Percentiles rank a stretch among this genome's conserved stretches.
Evolutionary conservation across 345 rosid genomes (phyloP).

Genomic region (Hirschfeldia incana): DNA sequence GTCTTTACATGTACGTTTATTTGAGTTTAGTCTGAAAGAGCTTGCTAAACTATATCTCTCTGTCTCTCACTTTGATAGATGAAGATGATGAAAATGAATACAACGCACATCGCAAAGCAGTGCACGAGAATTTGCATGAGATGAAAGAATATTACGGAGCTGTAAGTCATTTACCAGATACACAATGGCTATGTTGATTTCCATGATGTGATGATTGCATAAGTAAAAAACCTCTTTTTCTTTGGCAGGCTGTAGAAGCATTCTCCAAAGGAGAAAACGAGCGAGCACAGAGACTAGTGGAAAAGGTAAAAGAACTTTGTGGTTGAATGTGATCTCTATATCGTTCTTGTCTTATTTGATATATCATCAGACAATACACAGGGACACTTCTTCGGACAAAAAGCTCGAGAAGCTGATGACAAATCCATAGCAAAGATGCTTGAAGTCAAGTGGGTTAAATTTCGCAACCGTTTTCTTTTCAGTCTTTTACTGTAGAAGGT

Average conservation of each 20-base stretch:
- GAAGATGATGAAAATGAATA: slow-evolving; percentile 53
- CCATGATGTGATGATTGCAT: too few species aligned
- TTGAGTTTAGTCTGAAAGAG: slow-evolving; percentile 1
- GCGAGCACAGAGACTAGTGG: slow-evolving; percentile 51
- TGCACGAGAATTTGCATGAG: slow-evolving; percentile 52
- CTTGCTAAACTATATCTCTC: slow-evolving; percentile 21
- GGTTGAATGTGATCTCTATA: neutral
- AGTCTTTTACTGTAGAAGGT: slow-evolving; percentile 13
- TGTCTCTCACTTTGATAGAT: slow-evolving; percentile 29
- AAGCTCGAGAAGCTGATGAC: slow-evolving; percentile 60
- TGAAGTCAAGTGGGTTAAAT: slow-evolving; percentile 47
- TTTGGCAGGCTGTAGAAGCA: too few species aligned
- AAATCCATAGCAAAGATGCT: slow-evolving; percentile 54
- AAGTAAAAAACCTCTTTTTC: too few species aligned
- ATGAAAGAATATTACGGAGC: slow-evolving; percentile 69
- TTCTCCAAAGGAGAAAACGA: slow-evolving; percentile 43
- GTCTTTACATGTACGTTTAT: slow-evolving; percentile 9
- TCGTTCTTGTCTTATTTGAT: slow-evolving; percentile 3
- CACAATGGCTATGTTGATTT: too few species aligned
- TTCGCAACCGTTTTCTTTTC: slow-evolving; percentile 3
- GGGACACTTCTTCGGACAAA: slow-evolving; percentile 57
- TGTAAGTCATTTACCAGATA: slow-evolving; percentile 39
- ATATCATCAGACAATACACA: slow-evolving; percentile 32
- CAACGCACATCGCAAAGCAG: slow-evolving; percentile 53
- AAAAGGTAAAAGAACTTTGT: slow-evolving; percentile 38